Base-by-base conservation (phyloP, 1,139 yeast genomes). In the Nakaseomyces bracarensis region DNA sequence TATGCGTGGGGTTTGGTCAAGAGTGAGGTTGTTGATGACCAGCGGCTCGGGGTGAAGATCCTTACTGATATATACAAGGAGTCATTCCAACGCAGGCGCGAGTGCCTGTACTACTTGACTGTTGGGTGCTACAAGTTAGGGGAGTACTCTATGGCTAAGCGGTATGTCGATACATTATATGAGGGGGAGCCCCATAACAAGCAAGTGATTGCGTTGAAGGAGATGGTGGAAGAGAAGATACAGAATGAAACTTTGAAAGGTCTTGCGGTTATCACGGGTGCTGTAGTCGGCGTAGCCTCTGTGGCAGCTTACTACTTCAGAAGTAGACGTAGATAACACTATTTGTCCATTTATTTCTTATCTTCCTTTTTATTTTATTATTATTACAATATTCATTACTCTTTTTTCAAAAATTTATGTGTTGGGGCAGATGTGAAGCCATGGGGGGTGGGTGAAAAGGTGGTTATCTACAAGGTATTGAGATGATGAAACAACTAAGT, bases 1-100 rank as follows among this genome's bases (percentile, higher is more conserved):
- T 85, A 84, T 55, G 95, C 96, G 1, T 93, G 99, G 98, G 98
- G 95, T 1, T 68, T 91, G 42, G 76, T 93, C 48, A 87, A 87
- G 59, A 78, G 95, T 4, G 57, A 64, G 40, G 67, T 70, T 36
- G 69, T 70, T 19, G 71, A 70, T 39, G 80, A 83, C 46, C 95
- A 85, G 57, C 74, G 80, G 51, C 71, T 80, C 43, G 99, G 97
- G 0, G 78, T 93, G 20, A 78, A 75, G 44, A 70, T 89, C 28
- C 69, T 93, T 46, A 74, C 91, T 0, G 79, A 78, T 42, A 74
- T 85, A 36, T 89, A 81, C 64, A 77, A 79, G 52, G 86, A 77
- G 41, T 82, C 82, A 0, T 91, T 95, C 0, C 75, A 77, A 43
- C 75, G 96, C 65, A 74, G 96, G 52, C 71, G 96, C 46, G 98